phyloP scores from a whole-genome alignment of 2,329 filamentous ascomycete species.

The Talaromyces sp. region DNA sequence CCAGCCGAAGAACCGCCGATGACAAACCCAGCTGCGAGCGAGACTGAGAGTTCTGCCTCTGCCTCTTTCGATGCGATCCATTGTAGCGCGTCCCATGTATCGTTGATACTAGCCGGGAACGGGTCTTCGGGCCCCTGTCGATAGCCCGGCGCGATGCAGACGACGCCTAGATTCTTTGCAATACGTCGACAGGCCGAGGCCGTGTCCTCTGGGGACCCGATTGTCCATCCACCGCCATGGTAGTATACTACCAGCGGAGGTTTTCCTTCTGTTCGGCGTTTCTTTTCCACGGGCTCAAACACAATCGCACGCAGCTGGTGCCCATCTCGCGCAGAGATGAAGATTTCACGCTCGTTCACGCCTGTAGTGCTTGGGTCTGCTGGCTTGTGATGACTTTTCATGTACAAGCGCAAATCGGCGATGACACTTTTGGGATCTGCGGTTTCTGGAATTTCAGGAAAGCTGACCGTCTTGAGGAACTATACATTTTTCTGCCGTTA shows the following conservation, averaged over 20 bases:
- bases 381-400: conserved; percentile 4
- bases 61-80: conserved; percentile 25
- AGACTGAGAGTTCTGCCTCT: conserved; percentile 35
- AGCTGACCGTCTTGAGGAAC: neutral
- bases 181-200: conserved; percentile 11
- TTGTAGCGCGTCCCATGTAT: conserved; percentile 28
- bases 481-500: neutral
- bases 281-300: neutral
- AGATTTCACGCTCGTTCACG: conserved; percentile 5
- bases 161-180: conserved; percentile 10
- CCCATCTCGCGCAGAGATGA: conserved; percentile 4
- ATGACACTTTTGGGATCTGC: neutral
- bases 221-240: conserved; percentile 10
- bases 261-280: neutral
- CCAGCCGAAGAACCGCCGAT: conserved; percentile 47
- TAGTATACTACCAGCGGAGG: conserved; percentile 3
- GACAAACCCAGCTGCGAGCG: conserved; percentile 42
- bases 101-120: conserved; percentile 33
- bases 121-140: conserved; percentile 34
- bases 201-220: conserved; percentile 4
- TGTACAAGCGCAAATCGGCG: conserved; percentile 2
- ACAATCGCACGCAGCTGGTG: conserved; percentile 6
- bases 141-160: conserved; percentile 23
- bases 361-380: conserved; percentile 2
- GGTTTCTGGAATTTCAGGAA: neutral